Evolutionary conservation across 1,284 basidiomycete species (phyloP).

Genomic region (Fomes fomentarius): DNA sequence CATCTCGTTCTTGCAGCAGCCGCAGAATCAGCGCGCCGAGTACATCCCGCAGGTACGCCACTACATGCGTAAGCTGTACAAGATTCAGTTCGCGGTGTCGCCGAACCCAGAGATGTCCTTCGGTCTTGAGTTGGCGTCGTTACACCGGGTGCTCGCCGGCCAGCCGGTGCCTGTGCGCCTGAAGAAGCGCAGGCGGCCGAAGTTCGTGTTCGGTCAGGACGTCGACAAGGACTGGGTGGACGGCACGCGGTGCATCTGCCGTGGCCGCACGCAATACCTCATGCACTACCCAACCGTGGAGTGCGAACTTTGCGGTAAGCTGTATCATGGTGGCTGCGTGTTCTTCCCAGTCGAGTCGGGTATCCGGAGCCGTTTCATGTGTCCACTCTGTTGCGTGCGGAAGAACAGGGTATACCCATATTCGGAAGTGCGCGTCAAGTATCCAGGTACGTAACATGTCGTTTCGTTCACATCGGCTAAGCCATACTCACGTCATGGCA

Average conservation of each 20-base stretch:
- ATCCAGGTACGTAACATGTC: constrained; percentile 52
- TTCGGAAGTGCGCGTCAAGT: constrained; percentile 73
- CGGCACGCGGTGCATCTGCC: constrained; percentile 78
- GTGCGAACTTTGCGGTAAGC: constrained; percentile 65
- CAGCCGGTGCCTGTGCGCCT: constrained; percentile 54
- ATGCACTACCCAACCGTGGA: constrained; percentile 62
- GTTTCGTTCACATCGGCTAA: not conserved
- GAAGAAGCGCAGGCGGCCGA: constrained; percentile 68
- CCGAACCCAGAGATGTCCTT: constrained; percentile 78
- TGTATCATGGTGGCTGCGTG: constrained; percentile 77
- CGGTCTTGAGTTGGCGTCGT: constrained; percentile 75
- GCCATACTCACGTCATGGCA: constrained; percentile 19
- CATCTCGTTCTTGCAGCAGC: constrained; percentile 67
- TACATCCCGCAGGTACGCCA: constrained; percentile 81
- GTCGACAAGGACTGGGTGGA: constrained; percentile 73
- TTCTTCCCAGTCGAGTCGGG: constrained; percentile 57
- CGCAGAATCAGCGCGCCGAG: constrained; percentile 67
- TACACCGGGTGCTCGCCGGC: constrained; percentile 77
- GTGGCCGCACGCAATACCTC: constrained; percentile 65
- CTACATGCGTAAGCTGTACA: constrained; percentile 85
- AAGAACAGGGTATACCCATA: constrained; percentile 70
- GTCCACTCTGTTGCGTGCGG: constrained; percentile 74
- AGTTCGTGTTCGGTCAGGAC: constrained; percentile 78
- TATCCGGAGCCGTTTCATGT: constrained; percentile 51
- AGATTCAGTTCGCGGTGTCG: constrained; percentile 80